Evolutionary conservation across 1,284 basidiomycete species (phyloP), one percentile per base, ranked within the genome.

Genomic region (Ceratobasidium sp.): DNA sequence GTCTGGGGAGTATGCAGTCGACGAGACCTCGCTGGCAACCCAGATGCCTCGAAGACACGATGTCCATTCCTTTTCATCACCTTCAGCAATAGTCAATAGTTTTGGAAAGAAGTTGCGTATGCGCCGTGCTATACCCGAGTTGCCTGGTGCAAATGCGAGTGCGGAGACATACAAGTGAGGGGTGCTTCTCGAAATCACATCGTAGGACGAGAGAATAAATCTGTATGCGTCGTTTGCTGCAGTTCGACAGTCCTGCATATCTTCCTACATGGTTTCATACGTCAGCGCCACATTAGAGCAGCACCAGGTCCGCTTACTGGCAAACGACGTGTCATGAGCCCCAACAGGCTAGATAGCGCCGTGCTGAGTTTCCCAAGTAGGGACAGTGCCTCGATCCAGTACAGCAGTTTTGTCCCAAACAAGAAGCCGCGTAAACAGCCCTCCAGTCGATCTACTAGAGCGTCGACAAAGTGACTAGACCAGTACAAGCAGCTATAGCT

Each of bases 1-100:
- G 61, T 79, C 75, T 7, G 75, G 78, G 5, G 78, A 77, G n/a
- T 67, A 52, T 15, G 74, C 75, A 20, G 64, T 42, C 7, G 65
- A 77, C 2, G 20, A 4, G 38, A 62, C 61, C 10, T 33, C 13
- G 20, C 40, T 70, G 23, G 38, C 1, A 10, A 28, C 68, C 17
- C 13, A 56, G 5, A 70, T 57, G n/a, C 52, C 28, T 0, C 40
- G 52, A 0, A 54, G 10, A 20, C n/a, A 52, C 13, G 15, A 26
- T 1, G 50, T 52, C 28, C 46, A 52, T 9, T 66, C 42, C 12
- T 15, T 12, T 13, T 50, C 66, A 9, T 7, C 26, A 15, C 66
- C 66, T 28, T 40, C 20, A 2, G 15, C 10, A 64, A 64, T n/a
- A 6, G 38, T 54, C 13, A 40, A 33, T 17, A 54, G 3, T 0